A percentile compares a stretch with the other conserved stretches of the same genome.
Conservation (phyloP, 208 protist genomes). For the Giardia muris region DNA sequence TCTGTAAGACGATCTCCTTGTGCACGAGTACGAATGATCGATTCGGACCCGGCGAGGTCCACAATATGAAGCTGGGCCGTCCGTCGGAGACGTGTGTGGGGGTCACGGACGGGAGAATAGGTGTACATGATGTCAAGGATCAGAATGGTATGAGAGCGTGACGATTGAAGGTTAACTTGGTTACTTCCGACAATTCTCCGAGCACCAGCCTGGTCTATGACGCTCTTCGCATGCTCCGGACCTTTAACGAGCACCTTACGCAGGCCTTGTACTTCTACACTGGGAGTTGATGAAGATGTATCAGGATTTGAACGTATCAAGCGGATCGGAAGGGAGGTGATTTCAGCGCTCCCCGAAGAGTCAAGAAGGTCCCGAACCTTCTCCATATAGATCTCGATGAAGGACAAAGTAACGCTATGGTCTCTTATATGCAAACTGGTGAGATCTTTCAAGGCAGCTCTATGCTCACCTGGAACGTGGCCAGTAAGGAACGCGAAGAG, state of each 20-base stretch:
- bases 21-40: conserved; percentile 33
- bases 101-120: not conserved
- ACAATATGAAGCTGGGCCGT: not conserved
- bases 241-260: not conserved
- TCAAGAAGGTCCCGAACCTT: not conserved
- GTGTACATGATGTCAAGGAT: not conserved
- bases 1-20: conserved; percentile 50
- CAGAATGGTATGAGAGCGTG: not conserved
- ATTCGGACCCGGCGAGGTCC: conserved; percentile 51
- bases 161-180: not conserved
- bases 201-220: not conserved
- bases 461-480: no score
- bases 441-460: no score
- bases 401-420: not conserved
- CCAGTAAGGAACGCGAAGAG: not conserved
- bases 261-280: not conserved
- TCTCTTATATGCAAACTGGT: not conserved
- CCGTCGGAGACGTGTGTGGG: not conserved
- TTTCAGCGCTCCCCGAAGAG: not conserved
- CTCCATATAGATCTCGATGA: conserved; percentile 12
- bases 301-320: not conserved
- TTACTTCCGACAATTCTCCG: not conserved
- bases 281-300: not conserved
- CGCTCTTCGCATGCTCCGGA: not conserved
- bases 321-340: not conserved